Conservation (phyloP, 2,329 filamentous ascomycete genomes). For the Epichloe typhina region DNA sequence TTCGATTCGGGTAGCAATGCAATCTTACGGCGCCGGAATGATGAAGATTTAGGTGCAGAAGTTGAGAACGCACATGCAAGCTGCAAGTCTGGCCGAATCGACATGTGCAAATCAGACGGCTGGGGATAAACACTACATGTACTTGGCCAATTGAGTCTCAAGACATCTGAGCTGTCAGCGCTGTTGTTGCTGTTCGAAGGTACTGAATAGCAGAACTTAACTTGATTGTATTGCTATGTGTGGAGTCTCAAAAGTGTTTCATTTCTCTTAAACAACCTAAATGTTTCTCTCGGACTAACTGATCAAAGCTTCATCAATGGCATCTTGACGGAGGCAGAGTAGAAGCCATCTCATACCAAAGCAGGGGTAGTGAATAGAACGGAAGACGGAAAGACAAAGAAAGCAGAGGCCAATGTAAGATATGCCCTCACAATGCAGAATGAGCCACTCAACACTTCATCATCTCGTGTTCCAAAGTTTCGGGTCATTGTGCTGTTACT, state of each 20-base stretch:
- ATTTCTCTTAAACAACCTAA: not conserved
- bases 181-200: not conserved
- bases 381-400: not conserved
- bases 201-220: not conserved
- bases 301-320: constrained; percentile 1
- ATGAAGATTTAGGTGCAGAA: not conserved
- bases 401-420: not conserved
- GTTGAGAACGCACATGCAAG: not conserved
- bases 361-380: not conserved
- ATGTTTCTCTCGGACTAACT: constrained; percentile 2
- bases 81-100: not conserved
- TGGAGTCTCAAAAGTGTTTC: not conserved
- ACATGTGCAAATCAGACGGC: not conserved
- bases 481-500: not conserved
- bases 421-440: not conserved
- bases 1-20: not conserved
- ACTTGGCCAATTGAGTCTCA: not conserved
- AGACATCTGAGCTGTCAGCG: not conserved
- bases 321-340: not conserved
- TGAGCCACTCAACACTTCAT: not conserved
- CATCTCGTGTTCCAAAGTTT: not conserved
- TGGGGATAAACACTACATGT: not conserved
- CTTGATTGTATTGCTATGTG: not conserved
- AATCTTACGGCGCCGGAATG: not conserved
- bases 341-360: not conserved